These are phyloP conservation scores for Mycosphaerelloides madeirae DNA, from an alignment of 2,329 filamentous ascomycete genomes.

Conservation along the genomic window DNA sequence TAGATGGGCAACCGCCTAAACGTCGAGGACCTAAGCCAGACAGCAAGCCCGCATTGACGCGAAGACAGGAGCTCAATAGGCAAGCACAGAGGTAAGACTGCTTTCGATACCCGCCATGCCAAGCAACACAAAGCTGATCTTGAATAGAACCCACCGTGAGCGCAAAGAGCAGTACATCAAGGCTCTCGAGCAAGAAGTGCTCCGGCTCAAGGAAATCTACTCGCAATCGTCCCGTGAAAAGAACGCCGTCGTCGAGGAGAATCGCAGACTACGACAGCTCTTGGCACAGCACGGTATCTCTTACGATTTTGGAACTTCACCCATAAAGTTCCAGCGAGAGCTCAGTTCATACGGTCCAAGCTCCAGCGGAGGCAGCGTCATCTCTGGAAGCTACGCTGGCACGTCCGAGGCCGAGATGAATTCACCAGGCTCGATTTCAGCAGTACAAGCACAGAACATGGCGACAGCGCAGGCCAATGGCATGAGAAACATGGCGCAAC, in stretches of 20 bases:
- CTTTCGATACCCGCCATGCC: background rate
- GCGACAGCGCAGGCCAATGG: constrained; percentile 10
- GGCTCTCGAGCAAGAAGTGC: constrained; percentile 82
- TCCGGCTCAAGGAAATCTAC: constrained; percentile 82
- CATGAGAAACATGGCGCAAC: constrained; percentile 22
- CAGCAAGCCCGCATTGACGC: constrained; percentile 86
- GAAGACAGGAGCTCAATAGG: constrained; percentile 88
- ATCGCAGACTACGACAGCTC: constrained; percentile 64
- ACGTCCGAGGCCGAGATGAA: constrained; percentile 43
- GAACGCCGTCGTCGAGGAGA: constrained; percentile 71
- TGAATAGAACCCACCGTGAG: constrained; percentile 81
- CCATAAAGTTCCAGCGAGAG: constrained; percentile 33
- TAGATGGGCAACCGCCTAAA: constrained; percentile 82
- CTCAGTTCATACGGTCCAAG: constrained; percentile 37
- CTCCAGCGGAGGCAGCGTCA: constrained; percentile 49
- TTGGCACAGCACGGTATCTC: constrained; percentile 56
- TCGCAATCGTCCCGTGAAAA: constrained; percentile 70
- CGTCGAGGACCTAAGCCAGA: constrained; percentile 92
- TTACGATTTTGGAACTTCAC: constrained; percentile 44
- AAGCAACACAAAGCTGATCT: constrained; percentile 6
- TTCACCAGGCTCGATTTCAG: constrained; percentile 39
- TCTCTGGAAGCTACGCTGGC: constrained; percentile 57
- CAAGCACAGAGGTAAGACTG: constrained; percentile 78
- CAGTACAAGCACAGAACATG: constrained; percentile 12
- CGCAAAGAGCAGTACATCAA: constrained; percentile 96